Conservation (phyloP, 805 yeast species). For the Candida verbasci region DNA sequence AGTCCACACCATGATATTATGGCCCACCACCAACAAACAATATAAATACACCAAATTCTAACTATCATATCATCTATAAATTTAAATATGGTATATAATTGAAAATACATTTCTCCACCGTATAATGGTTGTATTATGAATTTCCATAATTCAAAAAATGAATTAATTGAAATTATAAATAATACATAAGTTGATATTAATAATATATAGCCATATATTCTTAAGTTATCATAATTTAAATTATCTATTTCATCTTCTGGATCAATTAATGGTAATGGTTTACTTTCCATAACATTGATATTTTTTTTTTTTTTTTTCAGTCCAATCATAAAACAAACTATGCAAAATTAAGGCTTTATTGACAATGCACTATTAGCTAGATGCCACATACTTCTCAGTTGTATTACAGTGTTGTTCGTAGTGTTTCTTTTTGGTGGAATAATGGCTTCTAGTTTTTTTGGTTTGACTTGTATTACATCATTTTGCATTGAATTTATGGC, state of each 20-base stretch:
- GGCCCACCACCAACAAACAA: slow-evolving; percentile 60
- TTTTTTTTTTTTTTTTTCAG: neutral
- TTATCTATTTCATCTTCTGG: slow-evolving; percentile 6
- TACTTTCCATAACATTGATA: neutral
- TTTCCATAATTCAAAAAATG: slow-evolving; percentile 33
- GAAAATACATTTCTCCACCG: slow-evolving; percentile 8
- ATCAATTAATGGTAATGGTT: slow-evolving; percentile 17
- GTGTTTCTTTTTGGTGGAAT: no score
- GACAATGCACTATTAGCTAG: no score
- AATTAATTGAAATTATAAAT: slow-evolving; percentile 28
- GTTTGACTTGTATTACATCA: no score
- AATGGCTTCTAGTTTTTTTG: no score
- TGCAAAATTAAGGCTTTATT: no score
- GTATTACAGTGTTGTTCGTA: no score
- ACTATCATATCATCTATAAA: slow-evolving; percentile 26
- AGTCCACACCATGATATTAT: slow-evolving; percentile 72
- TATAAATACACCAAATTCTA: slow-evolving; percentile 36
- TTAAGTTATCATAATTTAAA: slow-evolving; percentile 7
- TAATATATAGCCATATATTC: slow-evolving; percentile 25
- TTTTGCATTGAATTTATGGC: no score
- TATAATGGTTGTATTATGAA: slow-evolving; percentile 28
- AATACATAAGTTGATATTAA: slow-evolving; percentile 27
- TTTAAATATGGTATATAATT: slow-evolving; percentile 13
- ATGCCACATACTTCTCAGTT: no score
- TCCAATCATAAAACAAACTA: no score